Percentiles rank a stretch among this genome's conserved stretches.
Conservation (phyloP, 2,329 filamentous ascomycete genomes). For the Triangularia verruculosa region DNA sequence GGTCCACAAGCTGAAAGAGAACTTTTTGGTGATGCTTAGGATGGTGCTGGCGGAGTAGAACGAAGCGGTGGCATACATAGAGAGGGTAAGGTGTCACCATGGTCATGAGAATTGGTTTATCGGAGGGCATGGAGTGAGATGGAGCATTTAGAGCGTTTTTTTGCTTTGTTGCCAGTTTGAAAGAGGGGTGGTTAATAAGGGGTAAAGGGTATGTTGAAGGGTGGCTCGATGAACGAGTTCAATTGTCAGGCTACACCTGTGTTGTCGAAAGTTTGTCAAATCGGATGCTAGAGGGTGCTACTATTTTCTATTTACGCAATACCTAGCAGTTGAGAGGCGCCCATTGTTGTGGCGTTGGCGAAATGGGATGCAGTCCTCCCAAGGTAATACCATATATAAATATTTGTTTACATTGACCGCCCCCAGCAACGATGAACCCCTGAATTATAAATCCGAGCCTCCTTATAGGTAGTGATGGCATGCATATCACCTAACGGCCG, state of each 20-base stretch:
- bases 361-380: neutral
- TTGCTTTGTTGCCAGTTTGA: neutral
- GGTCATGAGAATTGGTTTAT: neutral
- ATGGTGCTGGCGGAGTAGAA: conserved; percentile 71
- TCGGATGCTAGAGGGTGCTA: neutral
- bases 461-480: neutral
- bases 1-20: conserved; percentile 74
- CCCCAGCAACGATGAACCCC: neutral
- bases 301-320: neutral
- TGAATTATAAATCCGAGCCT: neutral
- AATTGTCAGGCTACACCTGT: neutral
- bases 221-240: too few relatives aligned
- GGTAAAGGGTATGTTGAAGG: too few relatives aligned
- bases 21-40: conserved; percentile 79
- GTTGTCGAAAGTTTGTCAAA: neutral
- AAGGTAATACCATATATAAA: neutral
- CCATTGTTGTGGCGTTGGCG: neutral
- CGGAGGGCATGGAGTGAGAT: neutral
- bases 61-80: neutral
- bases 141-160: conserved; percentile 2
- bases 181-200: neutral
- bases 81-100: neutral
- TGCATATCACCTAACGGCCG: neutral
- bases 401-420: neutral
- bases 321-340: neutral